Percentiles rank a stretch among this genome's conserved stretches.
phyloP scores from a whole-genome alignment of 805 yeast genomes.

The Vanderwaltozyma tropicalis region DNA sequence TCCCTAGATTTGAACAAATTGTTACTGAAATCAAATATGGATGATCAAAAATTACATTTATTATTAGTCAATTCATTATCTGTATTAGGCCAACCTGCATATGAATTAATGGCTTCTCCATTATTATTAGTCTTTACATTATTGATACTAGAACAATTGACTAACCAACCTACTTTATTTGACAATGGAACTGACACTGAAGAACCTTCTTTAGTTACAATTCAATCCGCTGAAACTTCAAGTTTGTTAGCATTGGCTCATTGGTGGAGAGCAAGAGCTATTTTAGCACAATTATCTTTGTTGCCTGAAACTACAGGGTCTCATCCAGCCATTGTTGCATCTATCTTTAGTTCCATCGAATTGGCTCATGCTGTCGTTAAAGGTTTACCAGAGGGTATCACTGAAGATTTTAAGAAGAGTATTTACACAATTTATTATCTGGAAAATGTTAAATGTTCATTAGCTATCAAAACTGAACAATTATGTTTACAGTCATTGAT shows the following conservation, averaged over 20 bases:
- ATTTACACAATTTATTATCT: conserved; percentile 43
- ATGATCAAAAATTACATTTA: conserved; percentile 4
- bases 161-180: conserved; percentile 26
- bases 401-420: conserved; percentile 27
- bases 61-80: conserved; percentile 31
- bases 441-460: conserved; percentile 56
- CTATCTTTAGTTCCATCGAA: conserved; percentile 24
- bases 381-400: conserved; percentile 18
- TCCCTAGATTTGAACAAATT: conserved; percentile 29
- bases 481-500: conserved; percentile 44
- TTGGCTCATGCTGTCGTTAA: conserved; percentile 20
- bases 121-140: conserved; percentile 36
- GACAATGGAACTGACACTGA: conserved; percentile 6
- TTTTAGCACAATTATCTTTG: conserved; percentile 55
- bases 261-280: conserved; percentile 72
- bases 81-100: conserved; percentile 62
- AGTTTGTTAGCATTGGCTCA: conserved; percentile 38
- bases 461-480: conserved; percentile 57
- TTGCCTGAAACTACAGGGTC: conserved; percentile 50
- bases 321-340: conserved; percentile 29
- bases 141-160: conserved; percentile 34
- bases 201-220: conserved; percentile 12
- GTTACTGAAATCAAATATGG: conserved; percentile 11
- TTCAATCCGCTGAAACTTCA: conserved; percentile 19
- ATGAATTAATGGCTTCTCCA: conserved; percentile 47